Evolutionary conservation across 1,139 yeast species (phyloP).

Genomic region (Blastobotrys arbuscula): DNA sequence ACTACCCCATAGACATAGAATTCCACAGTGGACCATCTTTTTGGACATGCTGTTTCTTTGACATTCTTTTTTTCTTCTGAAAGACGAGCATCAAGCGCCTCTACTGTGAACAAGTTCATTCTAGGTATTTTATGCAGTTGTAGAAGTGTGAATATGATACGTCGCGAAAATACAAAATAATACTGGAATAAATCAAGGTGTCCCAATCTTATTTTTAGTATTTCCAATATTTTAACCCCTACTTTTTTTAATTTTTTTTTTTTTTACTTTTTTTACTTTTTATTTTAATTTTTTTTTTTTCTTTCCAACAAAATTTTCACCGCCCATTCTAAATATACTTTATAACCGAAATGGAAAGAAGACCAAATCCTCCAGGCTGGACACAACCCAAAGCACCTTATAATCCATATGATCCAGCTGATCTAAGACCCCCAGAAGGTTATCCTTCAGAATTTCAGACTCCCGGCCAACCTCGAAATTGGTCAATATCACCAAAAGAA

Average conservation of each 20-base stretch:
- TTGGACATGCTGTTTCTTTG: constrained; percentile 42
- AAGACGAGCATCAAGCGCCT: constrained; percentile 71
- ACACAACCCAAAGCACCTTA: constrained; percentile 76
- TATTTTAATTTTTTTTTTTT: neutral
- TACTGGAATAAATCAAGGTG: no score
- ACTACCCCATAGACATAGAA: constrained; percentile 59
- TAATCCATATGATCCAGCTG: constrained; percentile 78
- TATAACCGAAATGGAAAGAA: constrained; percentile 36
- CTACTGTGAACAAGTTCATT: constrained; percentile 50
- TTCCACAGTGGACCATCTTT: constrained; percentile 74
- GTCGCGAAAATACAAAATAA: neutral
- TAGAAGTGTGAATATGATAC: no score
- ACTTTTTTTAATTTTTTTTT: neutral
- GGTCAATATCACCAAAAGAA: constrained; percentile 59
- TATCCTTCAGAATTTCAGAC: constrained; percentile 67
- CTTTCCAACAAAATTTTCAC: neutral
- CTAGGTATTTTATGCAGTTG: neutral
- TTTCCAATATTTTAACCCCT: neutral
- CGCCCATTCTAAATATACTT: neutral
- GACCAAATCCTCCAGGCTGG: constrained; percentile 83
- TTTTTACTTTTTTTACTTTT: no score
- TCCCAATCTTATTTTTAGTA: no score
- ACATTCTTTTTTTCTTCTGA: constrained; percentile 44
- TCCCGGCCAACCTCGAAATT: constrained; percentile 37
- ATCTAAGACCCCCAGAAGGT: constrained; percentile 72